Evolutionary conservation across 495 filamentous ascomycete species (phyloP).

Genomic region (Tuber melanosporum): DNA sequence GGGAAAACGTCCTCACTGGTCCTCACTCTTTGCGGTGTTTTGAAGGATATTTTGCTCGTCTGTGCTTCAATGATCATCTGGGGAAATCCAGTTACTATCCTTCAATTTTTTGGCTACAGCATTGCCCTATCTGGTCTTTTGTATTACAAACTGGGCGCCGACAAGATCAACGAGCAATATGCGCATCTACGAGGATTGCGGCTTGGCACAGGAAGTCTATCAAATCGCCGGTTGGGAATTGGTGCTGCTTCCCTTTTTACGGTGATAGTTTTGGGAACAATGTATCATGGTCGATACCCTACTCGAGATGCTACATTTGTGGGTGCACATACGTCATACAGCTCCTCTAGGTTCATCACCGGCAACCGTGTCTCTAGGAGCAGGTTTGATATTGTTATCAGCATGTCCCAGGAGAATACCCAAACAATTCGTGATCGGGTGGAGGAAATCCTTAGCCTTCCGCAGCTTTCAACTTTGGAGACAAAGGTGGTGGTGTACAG

Average conservation of each 20-base stretch:
- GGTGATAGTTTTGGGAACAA: conserved; percentile 8
- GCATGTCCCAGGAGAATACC: conserved; percentile 43
- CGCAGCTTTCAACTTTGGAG: conserved; percentile 28
- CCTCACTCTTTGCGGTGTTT: conserved; percentile 66
- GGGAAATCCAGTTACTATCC: conserved; percentile 52
- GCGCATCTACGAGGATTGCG: conserved; percentile 6
- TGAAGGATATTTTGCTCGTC: conserved; percentile 71
- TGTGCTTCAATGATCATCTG: conserved; percentile 59
- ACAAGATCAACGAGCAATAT: conserved; percentile 44
- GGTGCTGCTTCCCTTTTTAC: conserved; percentile 15
- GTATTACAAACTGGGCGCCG: conserved; percentile 61
- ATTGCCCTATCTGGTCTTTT: conserved; percentile 59
- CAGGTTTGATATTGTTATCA: conserved; percentile 45
- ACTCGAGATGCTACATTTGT: background rate
- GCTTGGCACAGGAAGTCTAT: conserved; percentile 6
- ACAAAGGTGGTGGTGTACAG: conserved; percentile 44
- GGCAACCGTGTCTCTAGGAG: background rate
- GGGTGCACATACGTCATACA: background rate
- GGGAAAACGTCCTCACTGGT: conserved; percentile 71
- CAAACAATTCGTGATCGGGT: conserved; percentile 22
- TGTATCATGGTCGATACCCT: conserved; percentile 20
- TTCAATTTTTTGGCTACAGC: conserved; percentile 61
- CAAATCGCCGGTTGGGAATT: background rate
- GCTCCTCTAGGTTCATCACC: conserved; percentile 6
- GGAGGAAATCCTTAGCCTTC: conserved; percentile 29